Evolutionary conservation across 1,284 basidiomycete genomes (phyloP).

Genomic region (Rhodotorula sp.): DNA sequence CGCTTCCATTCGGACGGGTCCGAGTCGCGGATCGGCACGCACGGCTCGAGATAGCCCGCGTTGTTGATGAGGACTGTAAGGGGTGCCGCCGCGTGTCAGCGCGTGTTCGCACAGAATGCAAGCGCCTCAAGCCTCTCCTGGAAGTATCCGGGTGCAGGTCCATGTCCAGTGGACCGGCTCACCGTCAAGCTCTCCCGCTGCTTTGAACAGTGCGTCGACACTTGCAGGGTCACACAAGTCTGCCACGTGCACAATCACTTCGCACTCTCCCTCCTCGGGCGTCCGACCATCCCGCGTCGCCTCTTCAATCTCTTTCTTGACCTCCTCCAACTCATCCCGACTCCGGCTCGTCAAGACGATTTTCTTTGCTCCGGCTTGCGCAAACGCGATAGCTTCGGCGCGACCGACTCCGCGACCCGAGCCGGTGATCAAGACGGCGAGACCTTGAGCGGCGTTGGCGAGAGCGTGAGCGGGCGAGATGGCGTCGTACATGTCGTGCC

Average conservation of each 20-base stretch:
- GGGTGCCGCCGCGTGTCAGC: neutral
- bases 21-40: constrained; percentile 12
- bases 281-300: neutral
- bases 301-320: constrained; percentile 5
- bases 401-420: constrained; percentile 19
- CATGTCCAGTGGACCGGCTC: neutral
- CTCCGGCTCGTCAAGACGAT: constrained; percentile 16
- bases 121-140: neutral
- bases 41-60: constrained; percentile 24
- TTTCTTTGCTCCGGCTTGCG: constrained; percentile 15
- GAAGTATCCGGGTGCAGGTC: neutral
- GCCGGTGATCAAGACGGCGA: constrained; percentile 22
- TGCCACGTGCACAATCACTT: constrained; percentile 7
- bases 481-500: constrained; percentile 14
- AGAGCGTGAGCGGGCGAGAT: constrained; percentile 2
- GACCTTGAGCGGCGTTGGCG: neutral
- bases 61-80: constrained; percentile 20
- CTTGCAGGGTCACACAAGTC: constrained; percentile 13
- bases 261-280: neutral
- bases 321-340: constrained; percentile 10
- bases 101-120: neutral
- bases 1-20: constrained; percentile 15
- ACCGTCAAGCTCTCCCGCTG: constrained; percentile 20
- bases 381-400: constrained; percentile 15
- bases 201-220: constrained; percentile 17